A percentile compares a stretch with the other conserved stretches of the same genome.
These are phyloP conservation scores for Penicillium expansum DNA, from an alignment of 2,329 filamentous ascomycete genomes.

Conservation along the genomic window DNA sequence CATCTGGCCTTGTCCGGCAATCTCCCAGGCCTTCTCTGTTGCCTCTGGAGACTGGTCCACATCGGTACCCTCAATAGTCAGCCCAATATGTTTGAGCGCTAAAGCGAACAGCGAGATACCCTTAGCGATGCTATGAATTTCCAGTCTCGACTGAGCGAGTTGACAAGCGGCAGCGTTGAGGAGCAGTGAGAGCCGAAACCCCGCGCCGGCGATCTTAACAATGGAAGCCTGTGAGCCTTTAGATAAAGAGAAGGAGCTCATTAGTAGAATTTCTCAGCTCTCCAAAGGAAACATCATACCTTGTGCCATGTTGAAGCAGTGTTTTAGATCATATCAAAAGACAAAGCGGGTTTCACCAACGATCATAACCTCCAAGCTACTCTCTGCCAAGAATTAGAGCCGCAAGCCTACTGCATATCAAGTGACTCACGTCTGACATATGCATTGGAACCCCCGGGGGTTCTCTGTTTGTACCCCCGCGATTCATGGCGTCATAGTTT, in stretches of 20 bases:
- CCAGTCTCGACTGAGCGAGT: constrained; percentile 38
- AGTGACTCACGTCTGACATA: constrained; percentile 21
- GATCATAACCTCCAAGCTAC: constrained; percentile 1
- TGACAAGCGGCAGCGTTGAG: constrained; percentile 45
- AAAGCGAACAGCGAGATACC: constrained; percentile 42
- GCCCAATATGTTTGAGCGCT: constrained; percentile 40
- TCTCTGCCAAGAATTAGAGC: constrained; percentile 14
- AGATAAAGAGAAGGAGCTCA: not conserved
- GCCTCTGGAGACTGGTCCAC: constrained; percentile 35
- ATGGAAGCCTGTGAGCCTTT: constrained; percentile 23
- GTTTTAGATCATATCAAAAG: not conserved
- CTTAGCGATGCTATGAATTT: constrained; percentile 45
- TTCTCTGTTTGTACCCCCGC: not conserved
- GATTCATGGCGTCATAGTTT: constrained; percentile 21
- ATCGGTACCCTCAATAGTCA: constrained; percentile 31
- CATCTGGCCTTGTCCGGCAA: constrained; percentile 38
- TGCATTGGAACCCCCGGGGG: not conserved
- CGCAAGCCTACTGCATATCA: constrained; percentile 23
- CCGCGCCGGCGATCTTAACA: constrained; percentile 28
- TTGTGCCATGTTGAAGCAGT: constrained; percentile 14
- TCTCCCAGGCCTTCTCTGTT: constrained; percentile 37
- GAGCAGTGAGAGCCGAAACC: constrained; percentile 42
- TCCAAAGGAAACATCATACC: constrained; percentile 5
- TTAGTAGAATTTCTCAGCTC: not conserved
- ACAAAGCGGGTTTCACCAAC: constrained; percentile 5